Evolutionary conservation across 2,329 filamentous ascomycete genomes (phyloP), one percentile per base, ranked within the genome.

Genomic region (Colletotrichum lentis): DNA sequence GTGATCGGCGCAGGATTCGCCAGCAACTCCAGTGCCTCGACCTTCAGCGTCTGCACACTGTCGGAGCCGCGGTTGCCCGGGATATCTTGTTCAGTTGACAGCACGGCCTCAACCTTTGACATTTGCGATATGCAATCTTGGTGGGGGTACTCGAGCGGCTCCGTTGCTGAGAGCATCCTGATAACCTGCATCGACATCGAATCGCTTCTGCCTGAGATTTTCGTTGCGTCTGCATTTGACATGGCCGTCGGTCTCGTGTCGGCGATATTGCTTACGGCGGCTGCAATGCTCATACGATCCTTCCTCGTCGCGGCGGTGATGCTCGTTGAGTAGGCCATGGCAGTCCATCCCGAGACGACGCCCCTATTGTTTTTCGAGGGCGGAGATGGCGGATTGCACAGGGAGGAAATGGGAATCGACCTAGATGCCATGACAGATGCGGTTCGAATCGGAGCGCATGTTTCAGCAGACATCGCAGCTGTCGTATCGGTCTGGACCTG

Each of bases 331-430:
- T 54, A 65, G n/a, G 47, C 31, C 24, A 50, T 46, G 14, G 41
- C 24, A 53, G 54, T 50, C 22, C 22, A 54, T 16, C 6, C 63
- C 44, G 63, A 31, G 20, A 18, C 14, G 8, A 35, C 41, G 31
- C 20, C 5, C 18, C 22, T 47, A 14, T 31, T 27, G 2, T n/a
- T n/a, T 35, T 49, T 44, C 7, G 57, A 62, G 14, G 67, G 57
- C 16, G 67, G 67, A 5, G 67, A 64, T 12, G 67, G 67, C 31
- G 67, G 56, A 41, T 69, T 64, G 53, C 67, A 69, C 39, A 69
- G 35, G 12, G 64, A 69, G 7, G 67, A 69, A 24, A 69, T 69
- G 39, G 67, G 63, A 11, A 69, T 69, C 39, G 64, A 63, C 14
- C 63, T 41, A 5, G 58, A 67, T 5, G 59, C 65, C 31, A 59